Evolutionary conservation across 2,329 filamentous ascomycete genomes (phyloP), one percentile per base, ranked within the genome.

Genomic region (Aspergillus proliferans): DNA sequence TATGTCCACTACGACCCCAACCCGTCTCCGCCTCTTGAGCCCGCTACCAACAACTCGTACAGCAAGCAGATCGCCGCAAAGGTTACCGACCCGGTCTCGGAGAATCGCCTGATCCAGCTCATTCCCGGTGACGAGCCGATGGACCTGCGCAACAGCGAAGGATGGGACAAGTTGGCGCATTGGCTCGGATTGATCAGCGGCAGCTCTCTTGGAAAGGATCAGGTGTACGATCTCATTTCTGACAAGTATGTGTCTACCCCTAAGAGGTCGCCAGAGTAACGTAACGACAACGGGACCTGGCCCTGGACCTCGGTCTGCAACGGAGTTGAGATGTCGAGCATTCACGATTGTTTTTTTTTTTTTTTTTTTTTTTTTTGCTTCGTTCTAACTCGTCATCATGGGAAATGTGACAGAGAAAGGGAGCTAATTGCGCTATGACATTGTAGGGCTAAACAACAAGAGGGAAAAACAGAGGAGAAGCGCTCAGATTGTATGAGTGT

Each of bases 101-200:
- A 21, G n/a, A 21, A 43, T 36, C 54, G 54, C 5, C 44, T 57
- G 12, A 38, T 56, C 5, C 47, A 51, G 21, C 46, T 57, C 7
- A 52, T 52, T 14, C 42, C 54, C 10, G 47, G 46, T 10, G 47
- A 44, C 8, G 47, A 48, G 4, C 49, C 47, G 5, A 30, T 57
- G 10, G 45, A 52, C 26, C 15, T 58, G 15, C 36, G 40, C 3
- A 26, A 57, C 9, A n/a, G 33, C n/a, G 21, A 50, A 12, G 38
- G n/a, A 15, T 45, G 48, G 9, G n/a, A 42, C n/a, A 26, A 36
- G 7, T 45, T 58, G 22, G 54, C 53, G 18, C 12, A 38, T 14
- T 56, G 51, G 50, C 43, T 58, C 2, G 22, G 7, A 7, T 22
- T 33, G 1, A 52, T 58, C 47, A 43, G 48, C 39, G 33, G 24